Conservation (phyloP, 2,329 filamentous ascomycete genomes). For the Claviceps spartinae region DNA sequence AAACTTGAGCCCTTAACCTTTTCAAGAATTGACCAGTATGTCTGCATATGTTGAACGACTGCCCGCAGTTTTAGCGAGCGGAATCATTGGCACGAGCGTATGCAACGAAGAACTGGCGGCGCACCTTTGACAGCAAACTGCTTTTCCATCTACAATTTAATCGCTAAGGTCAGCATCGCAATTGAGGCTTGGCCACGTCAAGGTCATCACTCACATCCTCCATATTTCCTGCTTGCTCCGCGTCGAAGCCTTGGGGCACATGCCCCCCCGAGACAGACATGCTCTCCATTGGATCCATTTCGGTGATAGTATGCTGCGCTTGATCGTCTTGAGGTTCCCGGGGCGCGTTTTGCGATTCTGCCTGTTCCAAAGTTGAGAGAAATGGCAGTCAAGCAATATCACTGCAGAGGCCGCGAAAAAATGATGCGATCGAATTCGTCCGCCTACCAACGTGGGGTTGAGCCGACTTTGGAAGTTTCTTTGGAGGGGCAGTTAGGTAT, state of each 20-base stretch:
- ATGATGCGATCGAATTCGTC: too few species aligned
- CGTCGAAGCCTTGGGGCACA: slow-evolving; percentile 43
- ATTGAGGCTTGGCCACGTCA: neutral
- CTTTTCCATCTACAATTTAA: slow-evolving; percentile 68
- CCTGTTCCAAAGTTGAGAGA: neutral
- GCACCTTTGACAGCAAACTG: slow-evolving; percentile 94
- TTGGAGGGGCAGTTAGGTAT: neutral
- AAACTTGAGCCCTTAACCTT: slow-evolving; percentile 78
- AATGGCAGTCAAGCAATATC: neutral
- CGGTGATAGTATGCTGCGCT: neutral
- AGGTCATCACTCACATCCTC: slow-evolving; percentile 34
- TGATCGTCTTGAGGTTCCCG: neutral
- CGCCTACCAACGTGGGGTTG: neutral
- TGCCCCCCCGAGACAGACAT: slow-evolving; percentile 19
- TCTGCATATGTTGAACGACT: slow-evolving; percentile 90
- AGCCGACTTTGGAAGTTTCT: neutral
- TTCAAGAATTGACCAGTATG: slow-evolving; percentile 93
- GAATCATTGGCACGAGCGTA: neutral
- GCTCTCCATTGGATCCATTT: slow-evolving; percentile 27
- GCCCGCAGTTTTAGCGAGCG: neutral
- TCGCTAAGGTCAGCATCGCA: neutral
- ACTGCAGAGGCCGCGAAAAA: neutral
- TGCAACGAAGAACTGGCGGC: slow-evolving; percentile 1
- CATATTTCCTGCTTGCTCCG: slow-evolving; percentile 41
- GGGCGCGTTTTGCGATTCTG: neutral